Percentiles rank a stretch among this genome's conserved stretches.
Conservation (phyloP, 176 grass and related monocot genomes). For the Avena atlantica region DNA sequence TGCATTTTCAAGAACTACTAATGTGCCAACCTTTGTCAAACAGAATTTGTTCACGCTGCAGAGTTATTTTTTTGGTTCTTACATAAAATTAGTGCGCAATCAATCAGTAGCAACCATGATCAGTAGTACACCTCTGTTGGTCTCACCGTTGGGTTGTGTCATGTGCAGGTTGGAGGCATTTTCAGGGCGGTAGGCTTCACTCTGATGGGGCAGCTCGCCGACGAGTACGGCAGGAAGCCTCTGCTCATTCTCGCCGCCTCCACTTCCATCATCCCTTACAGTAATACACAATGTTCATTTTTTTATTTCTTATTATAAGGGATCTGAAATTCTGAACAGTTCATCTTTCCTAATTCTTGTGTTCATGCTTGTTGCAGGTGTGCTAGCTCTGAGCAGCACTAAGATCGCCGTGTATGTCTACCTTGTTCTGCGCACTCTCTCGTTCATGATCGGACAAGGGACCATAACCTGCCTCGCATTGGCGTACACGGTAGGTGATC, state of each 20-base stretch:
- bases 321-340: too few relatives aligned
- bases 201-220: conserved; percentile 73
- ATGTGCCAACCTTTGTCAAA: not conserved
- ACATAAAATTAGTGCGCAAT: not conserved
- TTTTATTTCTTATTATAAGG: too few relatives aligned
- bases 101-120: not conserved
- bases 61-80: not conserved
- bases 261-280: conserved; percentile 74
- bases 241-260: conserved; percentile 71
- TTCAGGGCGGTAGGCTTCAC: conserved; percentile 76
- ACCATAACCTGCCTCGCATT: conserved; percentile 75
- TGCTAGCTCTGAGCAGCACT: conserved; percentile 70
- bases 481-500: conserved; percentile 63
- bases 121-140: not conserved
- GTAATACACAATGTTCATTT: conserved; percentile 35
- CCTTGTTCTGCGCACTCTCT: conserved; percentile 65
- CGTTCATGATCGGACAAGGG: conserved; percentile 80
- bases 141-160: not conserved
- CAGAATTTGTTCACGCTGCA: not conserved
- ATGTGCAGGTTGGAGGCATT: conserved; percentile 73
- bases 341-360: not conserved
- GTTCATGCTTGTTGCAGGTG: conserved; percentile 57
- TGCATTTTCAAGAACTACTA: not conserved
- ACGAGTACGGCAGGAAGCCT: conserved; percentile 82
- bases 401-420: conserved; percentile 62